Evolutionary conservation across 2,329 filamentous ascomycete species (phyloP), one percentile per base, ranked within the genome.

Genomic region (Emmonsiellopsis sp.): DNA sequence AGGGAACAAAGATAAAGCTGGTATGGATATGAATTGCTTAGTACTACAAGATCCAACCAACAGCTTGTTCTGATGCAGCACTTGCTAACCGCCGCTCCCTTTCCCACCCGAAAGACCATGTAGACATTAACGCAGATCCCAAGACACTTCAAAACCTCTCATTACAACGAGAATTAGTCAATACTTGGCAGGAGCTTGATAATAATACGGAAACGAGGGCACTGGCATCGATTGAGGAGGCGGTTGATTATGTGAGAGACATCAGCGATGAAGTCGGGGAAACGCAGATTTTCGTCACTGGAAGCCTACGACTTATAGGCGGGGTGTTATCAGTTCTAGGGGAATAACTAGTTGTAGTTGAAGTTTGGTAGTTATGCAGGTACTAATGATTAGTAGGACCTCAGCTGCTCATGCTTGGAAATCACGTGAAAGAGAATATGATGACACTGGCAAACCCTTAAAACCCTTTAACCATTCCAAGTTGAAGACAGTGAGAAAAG

Each of bases 241-340:
- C 61, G 9, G 34, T 63, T 7, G 34, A 54, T 10, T 35, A 52
- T 11, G 61, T 55, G 11, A 55, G 37, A 42, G 35, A 26, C 9
- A 54, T 58, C 2, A 57, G 51, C 11, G 38, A 46, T 7, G 32
- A 49, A 15, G 15, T 48, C 1, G 43, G 32, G 30, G 58, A 52
- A 15, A 46, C 57, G 48, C 53, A 59, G 30, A 52, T 44, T 10
- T 45, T 83, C 30, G 73, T 84, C 48, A 85, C 82, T 3, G 82
- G 83, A 2, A 85, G 82, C 63, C 67, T 85, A 57, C 81, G 85
- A 65, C 71, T 85, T 1, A 79, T 85, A 0, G 82, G 82, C 0
- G 79, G 77, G 10, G 76, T 74, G 8, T 61, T 81, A 59, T 72
- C 72, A 1, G 73, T 79, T 38, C 52, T 81, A 57, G 76, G 3